A percentile compares a stretch with the other conserved stretches of the same genome.
Conservation (phyloP, 805 yeast species). For the Ogataea degrootiae region DNA sequence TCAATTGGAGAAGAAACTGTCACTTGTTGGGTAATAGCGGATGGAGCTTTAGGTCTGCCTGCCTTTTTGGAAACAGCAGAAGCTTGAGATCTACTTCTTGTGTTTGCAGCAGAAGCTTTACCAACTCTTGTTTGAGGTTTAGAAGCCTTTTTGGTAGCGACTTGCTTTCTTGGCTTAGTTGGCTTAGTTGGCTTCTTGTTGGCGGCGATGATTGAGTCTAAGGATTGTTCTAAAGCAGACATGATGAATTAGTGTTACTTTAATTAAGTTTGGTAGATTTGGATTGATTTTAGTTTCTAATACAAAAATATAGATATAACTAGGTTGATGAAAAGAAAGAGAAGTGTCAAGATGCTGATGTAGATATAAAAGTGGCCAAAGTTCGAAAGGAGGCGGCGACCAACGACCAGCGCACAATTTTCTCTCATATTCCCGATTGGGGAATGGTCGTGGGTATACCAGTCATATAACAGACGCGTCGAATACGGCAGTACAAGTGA, state of each 20-base stretch:
- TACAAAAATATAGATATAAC: too few relatives aligned
- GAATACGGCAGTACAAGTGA: too few relatives aligned
- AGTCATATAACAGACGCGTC: too few relatives aligned
- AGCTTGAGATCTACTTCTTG: conserved; percentile 9
- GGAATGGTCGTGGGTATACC: too few relatives aligned
- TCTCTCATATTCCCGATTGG: too few relatives aligned
- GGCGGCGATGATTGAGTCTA: conserved; percentile 88
- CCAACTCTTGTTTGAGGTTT: conserved; percentile 32
- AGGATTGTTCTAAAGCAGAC: conserved; percentile 88
- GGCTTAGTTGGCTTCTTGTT: conserved; percentile 29
- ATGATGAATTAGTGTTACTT: conserved; percentile 30
- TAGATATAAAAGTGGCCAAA: too few relatives aligned
- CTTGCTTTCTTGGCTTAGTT: conserved; percentile 29
- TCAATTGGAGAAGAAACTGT: conserved; percentile 21
- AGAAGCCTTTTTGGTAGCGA: conserved; percentile 27
- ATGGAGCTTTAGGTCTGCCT: not conserved
- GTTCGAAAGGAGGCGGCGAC: too few relatives aligned
- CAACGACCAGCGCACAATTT: too few relatives aligned
- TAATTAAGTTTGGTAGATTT: not conserved
- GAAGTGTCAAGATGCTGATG: too few relatives aligned
- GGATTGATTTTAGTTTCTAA: too few relatives aligned
- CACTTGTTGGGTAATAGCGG: conserved; percentile 4
- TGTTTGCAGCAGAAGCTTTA: conserved; percentile 19
- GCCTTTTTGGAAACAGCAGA: conserved; percentile 10
- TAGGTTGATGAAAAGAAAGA: too few relatives aligned